phyloP scores from a whole-genome alignment of 129 eudicot genomes.

The Escallonia herrerae region DNA sequence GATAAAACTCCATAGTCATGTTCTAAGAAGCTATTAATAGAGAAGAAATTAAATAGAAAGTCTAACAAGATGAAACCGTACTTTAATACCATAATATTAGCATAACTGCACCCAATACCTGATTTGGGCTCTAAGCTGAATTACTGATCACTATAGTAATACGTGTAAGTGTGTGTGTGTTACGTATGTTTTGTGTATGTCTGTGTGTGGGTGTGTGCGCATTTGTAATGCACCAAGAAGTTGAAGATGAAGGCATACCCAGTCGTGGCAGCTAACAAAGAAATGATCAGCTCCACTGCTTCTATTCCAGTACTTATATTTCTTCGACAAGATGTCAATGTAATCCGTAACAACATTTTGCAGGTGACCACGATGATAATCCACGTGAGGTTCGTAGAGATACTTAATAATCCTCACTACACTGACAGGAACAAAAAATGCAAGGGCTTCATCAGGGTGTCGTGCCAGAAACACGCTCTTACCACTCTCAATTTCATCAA shows the following conservation, averaged over 20 bases:
- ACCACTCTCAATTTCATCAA: conserved; percentile 41
- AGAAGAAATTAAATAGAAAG: too few relatives aligned
- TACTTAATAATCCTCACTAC: conserved; percentile 35
- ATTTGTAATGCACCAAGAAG: background rate
- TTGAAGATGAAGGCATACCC: conserved; percentile 29
- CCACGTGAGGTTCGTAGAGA: conserved; percentile 28
- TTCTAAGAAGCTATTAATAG: too few relatives aligned
- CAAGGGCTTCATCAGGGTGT: conserved; percentile 39
- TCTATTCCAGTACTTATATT: conserved; percentile 53
- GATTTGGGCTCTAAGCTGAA: too few relatives aligned
- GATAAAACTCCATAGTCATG: too few relatives aligned
- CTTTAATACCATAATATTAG: too few relatives aligned
- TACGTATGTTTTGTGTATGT: too few relatives aligned
- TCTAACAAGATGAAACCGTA: too few relatives aligned
- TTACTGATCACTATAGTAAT: background rate
- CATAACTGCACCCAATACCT: too few relatives aligned
- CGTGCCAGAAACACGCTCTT: conserved; percentile 23
- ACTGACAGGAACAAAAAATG: conserved; percentile 54
- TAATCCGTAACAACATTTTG: conserved; percentile 49
- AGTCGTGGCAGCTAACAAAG: conserved; percentile 65
- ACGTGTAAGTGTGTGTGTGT: background rate
- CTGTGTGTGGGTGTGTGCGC: too few relatives aligned
- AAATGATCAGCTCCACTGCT: conserved; percentile 68
- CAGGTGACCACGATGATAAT: conserved; percentile 24
- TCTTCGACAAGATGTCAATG: conserved; percentile 32